Evolutionary conservation across 805 yeast species (phyloP), one percentile per base, ranked within the genome.

Genomic region (Kluyveromyces siamensis): DNA sequence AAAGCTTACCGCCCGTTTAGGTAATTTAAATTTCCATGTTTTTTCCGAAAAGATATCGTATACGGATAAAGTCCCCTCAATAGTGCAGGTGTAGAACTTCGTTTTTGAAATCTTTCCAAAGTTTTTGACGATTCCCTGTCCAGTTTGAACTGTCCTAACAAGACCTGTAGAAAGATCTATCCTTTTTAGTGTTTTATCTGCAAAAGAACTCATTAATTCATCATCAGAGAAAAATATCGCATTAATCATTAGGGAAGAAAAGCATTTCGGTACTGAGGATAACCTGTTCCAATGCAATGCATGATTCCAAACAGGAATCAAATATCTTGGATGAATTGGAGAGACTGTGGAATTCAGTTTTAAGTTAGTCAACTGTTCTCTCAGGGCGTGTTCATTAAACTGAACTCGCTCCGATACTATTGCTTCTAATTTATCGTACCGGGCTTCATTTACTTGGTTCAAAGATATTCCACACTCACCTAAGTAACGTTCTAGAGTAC

Each of bases 401-500:
- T 51, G 49, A 37, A 63, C 55, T 41, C 68, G 52, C 17, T 65
- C 69, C 1, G 48, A 46, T 9, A 64, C 47, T 9, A 65, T 52
- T 1, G 52, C 49, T 27, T 54, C 56, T 36, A 65, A 44, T 27
- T 47, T 50, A 18, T 61, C 64, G 16, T 49, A 36, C 11, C 30
- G 42, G 7, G 48, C 49, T 2, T 46, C 43, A 21, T 48, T 47
- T n/a, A 48, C 44, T 11, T 46, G 46, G 8, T 47, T 47, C 48
- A 35, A 48, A 27, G 46, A 45, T 40, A 47, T 45, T n/a, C 54
- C 55, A 2, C 55, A 40, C 33, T 69, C 72, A 19, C 48, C 51
- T 27, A 80, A 75, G 44, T 83, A 76, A 2, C 67, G 56, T n/a
- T 62, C 58, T 13, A 82, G 62, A 0, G 90, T 77, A 0, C 66